Percentiles rank a stretch among this genome's conserved stretches.
These are phyloP conservation scores for Euphorbia peplus DNA, from an alignment of 345 rosid species.

Conservation along the genomic window DNA sequence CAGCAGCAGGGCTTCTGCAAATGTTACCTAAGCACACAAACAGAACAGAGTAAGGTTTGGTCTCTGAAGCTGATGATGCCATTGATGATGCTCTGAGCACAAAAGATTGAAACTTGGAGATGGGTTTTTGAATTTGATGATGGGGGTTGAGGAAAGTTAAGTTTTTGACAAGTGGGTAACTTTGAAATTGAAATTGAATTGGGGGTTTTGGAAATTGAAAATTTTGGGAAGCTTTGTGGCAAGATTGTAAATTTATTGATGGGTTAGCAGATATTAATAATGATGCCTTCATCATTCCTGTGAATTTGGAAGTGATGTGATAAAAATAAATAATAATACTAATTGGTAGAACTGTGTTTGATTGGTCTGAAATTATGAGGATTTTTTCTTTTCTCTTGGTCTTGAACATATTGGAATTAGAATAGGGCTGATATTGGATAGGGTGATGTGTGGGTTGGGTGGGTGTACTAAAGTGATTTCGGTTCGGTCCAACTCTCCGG, in stretches of 20 bases:
- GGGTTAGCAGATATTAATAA: not conserved
- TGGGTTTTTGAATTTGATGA: slow-evolving; percentile 16
- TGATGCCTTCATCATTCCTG: slow-evolving; percentile 2
- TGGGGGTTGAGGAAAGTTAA: not conserved
- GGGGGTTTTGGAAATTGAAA: slow-evolving; percentile 15
- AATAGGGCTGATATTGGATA: not conserved
- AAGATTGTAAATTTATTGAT: slow-evolving; percentile 45
- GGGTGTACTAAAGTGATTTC: not conserved
- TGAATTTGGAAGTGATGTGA: slow-evolving; percentile 3
- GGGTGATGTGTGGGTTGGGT: slow-evolving; percentile 1
- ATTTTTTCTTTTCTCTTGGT: too few species aligned
- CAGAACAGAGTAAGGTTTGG: slow-evolving; percentile 72
- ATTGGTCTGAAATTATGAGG: not conserved
- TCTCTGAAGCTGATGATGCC: slow-evolving; percentile 25
- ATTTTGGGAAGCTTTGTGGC: slow-evolving; percentile 32
- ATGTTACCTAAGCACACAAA: slow-evolving; percentile 92
- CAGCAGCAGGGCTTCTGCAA: slow-evolving; percentile 96
- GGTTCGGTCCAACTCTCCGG: not conserved
- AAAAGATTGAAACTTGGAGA: slow-evolving; percentile 15
- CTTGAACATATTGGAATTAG: not conserved
- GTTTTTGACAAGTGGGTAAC: slow-evolving; percentile 23
- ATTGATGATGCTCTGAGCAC: slow-evolving; percentile 35
- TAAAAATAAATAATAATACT: not conserved
- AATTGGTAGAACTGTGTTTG: not conserved
- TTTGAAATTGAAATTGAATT: slow-evolving; percentile 22